Evolutionary conservation across 306 rosid species (phyloP), one percentile per base, ranked within the genome.

Genomic region (Cucurbita pepo): DNA sequence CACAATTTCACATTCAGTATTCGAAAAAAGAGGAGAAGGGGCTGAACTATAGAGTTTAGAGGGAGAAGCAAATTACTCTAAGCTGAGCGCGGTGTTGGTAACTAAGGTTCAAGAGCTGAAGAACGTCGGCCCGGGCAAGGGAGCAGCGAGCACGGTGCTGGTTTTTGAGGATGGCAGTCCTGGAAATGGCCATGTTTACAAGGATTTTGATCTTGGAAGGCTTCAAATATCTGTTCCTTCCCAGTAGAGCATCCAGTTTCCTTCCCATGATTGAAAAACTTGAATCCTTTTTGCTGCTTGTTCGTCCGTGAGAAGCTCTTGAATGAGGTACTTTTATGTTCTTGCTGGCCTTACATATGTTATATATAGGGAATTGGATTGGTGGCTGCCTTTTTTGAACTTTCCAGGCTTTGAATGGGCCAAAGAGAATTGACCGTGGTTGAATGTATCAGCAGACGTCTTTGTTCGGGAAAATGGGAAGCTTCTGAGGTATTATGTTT

Each of bases 11-110:
- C 30, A 10, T 22, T 8, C 25, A 64, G 75, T 63, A 3, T 0
- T 14, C 5, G 8, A 5, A 12, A 66, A 66, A 55, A 55, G 10
- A 9, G 8, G 10, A 14, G 18, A 50, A 50, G 54, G 54, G 54
- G 56, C 14, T 50, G 58, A 62, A 16, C 50, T 7, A 12, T 21
- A 7, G 34, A 65, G 38, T 65, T 43, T 0, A 15, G 70, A 41
- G 34, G 40, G 7, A 12, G 16, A 6, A 3, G 4, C 38, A 43
- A 47, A 47, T 67, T 84, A 90, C 97, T 5, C 98, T 81, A 81
- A 90, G 85, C 51, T 88, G 77, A 63, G 97, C 96, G 11, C 97
- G 86, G 8, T 88, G 86, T 69, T 88, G 98, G 61, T 77, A 82
- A 50, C 85, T 88, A 1, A 79, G 90, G 61, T 86, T 86, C 48